phyloP scores from a whole-genome alignment of 192 early-diverging fungal species.

The Linnemannia exigua region DNA sequence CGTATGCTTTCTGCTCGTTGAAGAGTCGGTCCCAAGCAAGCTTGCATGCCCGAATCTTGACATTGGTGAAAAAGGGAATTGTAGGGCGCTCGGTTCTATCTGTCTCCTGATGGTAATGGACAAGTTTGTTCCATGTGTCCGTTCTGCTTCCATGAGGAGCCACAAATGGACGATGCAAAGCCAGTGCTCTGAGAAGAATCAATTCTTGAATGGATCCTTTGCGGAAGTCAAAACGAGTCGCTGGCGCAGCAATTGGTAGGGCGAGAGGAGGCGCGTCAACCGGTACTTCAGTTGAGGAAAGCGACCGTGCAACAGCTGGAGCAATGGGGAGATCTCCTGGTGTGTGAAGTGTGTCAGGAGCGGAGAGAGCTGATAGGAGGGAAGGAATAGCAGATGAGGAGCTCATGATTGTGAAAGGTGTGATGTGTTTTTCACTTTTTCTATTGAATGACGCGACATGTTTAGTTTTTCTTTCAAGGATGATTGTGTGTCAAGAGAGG shows the following conservation, averaged over 20 bases:
- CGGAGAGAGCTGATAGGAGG: too few relatives aligned
- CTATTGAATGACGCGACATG: too few relatives aligned
- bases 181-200: not conserved
- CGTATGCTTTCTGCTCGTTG: slow-evolving; percentile 6
- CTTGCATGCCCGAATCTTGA: slow-evolving; percentile 1
- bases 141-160: not conserved
- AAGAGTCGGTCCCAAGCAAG: slow-evolving; percentile 5
- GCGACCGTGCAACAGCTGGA: not conserved
- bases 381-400: not conserved
- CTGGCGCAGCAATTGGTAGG: not conserved
- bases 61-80: not conserved
- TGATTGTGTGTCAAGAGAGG: too few relatives aligned
- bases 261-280: not conserved
- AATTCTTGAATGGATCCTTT: slow-evolving; percentile 12
- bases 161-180: slow-evolving; percentile 3
- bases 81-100: slow-evolving; percentile 1
- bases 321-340: not conserved
- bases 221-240: slow-evolving; percentile 3
- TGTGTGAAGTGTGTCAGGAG: too few relatives aligned
- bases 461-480: too few relatives aligned
- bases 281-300: not conserved
- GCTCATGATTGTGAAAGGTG: not conserved
- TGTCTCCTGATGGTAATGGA: not conserved
- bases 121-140: not conserved
- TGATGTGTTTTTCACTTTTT: not conserved